Evolutionary conservation across 2,329 filamentous ascomycete genomes (phyloP), one percentile per base, ranked within the genome.

Genomic region (Fusarium neocosmosporiellum): DNA sequence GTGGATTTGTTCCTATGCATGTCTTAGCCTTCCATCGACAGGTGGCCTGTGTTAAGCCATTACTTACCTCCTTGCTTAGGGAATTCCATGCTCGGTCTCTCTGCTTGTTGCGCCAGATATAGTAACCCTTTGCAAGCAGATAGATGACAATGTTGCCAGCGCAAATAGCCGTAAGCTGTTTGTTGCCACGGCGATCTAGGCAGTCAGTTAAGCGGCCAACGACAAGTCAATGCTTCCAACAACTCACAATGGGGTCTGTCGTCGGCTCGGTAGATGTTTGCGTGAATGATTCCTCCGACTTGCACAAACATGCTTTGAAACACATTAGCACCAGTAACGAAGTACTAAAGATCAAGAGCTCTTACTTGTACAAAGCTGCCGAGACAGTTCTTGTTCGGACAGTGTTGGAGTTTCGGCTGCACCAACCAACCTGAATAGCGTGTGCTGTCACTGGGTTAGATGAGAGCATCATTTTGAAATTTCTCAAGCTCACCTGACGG

Each of bases 341-440:
- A 7, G 13, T 20, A 29, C n/a, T 4, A 46, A 31, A 24, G 1
- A 16, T 16, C 4, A 27, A 11, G 41, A 22, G 41, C 36, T 46
- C 67, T 59, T 29, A 67, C 65, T 91, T 91, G 80, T 91, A 91
- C 7, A 90, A 74, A 0, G 88, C 89, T 0, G 86, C 86, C 0
- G 87, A 87, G 3, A 92, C 88, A 1, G 90, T 89, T 7, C 90
- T 81, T 2, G 89, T 91, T 5, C 89, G 84, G 1, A 92, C 89
- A 2, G 86, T 85, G 46, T 88, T 88, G 1, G 89, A 86, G 75
- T 91, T 92, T 46, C 89, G 84, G 3, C 87, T 89, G 1, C 86
- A 89, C 78, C 89, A 87, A 0, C 85, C 88, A 1, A 91, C 89
- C 34, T 86, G 75, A 31, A 81, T 78, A 11, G 78, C 78, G 39